Percentiles rank a stretch among this genome's conserved stretches.
phyloP scores from a whole-genome alignment of 148 eudicot species.

The Chenopodium quinoa region DNA sequence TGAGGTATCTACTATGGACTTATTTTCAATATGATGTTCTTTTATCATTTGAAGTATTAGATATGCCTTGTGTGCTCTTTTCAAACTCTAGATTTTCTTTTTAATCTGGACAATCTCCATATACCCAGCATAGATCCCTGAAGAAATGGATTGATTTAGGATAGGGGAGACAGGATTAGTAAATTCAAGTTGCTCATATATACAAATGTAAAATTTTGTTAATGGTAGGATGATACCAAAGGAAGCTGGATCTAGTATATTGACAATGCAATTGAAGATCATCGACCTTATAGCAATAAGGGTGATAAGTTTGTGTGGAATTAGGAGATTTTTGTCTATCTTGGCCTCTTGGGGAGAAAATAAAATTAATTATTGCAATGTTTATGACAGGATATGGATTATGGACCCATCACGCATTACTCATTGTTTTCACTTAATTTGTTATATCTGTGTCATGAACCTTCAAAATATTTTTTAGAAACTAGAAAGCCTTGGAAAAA shows the following conservation, averaged over 20 bases:
- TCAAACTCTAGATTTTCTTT: background rate
- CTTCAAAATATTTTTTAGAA: background rate
- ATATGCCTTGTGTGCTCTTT: background rate
- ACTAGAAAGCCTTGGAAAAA: background rate
- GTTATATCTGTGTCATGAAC: background rate
- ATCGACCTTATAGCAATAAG: background rate
- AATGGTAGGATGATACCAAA: slow-evolving; percentile 1
- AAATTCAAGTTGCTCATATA: background rate
- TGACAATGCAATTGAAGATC: background rate
- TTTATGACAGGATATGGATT: background rate
- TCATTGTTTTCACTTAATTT: background rate
- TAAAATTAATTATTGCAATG: background rate
- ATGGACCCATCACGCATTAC: background rate
- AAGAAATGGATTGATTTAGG: background rate
- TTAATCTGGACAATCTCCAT: background rate
- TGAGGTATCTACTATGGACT: slow-evolving; percentile 13
- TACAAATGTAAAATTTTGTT: background rate
- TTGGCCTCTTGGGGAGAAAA: background rate
- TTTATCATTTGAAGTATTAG: background rate
- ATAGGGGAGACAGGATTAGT: background rate
- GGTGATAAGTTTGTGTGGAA: background rate
- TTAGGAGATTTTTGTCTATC: background rate
- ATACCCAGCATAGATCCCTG: background rate
- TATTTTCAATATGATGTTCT: background rate
- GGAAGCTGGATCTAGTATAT: background rate